Percentiles rank a stretch among this genome's conserved stretches.
phyloP scores from a whole-genome alignment of 2,329 filamentous ascomycete species.

The Periconia digitata region DNA sequence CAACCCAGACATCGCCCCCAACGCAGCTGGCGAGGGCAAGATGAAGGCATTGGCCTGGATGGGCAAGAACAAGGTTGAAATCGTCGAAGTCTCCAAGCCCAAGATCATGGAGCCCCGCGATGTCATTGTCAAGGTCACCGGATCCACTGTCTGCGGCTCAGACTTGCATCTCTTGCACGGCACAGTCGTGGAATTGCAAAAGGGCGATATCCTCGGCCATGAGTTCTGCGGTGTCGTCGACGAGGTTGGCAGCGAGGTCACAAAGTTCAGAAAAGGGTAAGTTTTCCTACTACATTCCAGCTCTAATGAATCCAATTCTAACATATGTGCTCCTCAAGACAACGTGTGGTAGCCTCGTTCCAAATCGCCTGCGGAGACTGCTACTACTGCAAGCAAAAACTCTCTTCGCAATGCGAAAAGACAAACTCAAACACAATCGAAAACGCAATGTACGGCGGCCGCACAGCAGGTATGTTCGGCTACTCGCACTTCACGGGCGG shows the following conservation, averaged over 20 bases:
- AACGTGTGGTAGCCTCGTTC: slow-evolving; percentile 79
- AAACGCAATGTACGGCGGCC: slow-evolving; percentile 76
- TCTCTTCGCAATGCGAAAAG: slow-evolving; percentile 76
- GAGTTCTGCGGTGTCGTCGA: slow-evolving; percentile 57
- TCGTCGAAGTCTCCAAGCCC: slow-evolving; percentile 70
- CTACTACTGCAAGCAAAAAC: slow-evolving; percentile 76
- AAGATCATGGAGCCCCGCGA: slow-evolving; percentile 72
- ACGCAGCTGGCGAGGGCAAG: slow-evolving; percentile 55
- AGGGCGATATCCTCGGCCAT: slow-evolving; percentile 56
- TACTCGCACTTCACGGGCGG: slow-evolving; percentile 76
- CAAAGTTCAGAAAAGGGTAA: slow-evolving; percentile 46
- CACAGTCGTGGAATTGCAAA: slow-evolving; percentile 51
- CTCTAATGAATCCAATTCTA: slow-evolving; percentile 8
- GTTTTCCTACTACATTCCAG: slow-evolving; percentile 6
- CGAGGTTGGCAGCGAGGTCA: slow-evolving; percentile 47
- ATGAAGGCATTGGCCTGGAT: slow-evolving; percentile 86
- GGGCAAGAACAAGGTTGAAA: slow-evolving; percentile 75
- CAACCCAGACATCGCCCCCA: slow-evolving; percentile 54
- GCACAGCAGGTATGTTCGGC: slow-evolving; percentile 67
- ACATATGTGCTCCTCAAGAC: slow-evolving; percentile 31
- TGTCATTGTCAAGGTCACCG: slow-evolving; percentile 78
- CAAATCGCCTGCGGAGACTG: slow-evolving; percentile 75
- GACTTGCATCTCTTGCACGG: slow-evolving; percentile 60
- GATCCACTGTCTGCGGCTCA: slow-evolving; percentile 63
- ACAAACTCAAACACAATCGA: slow-evolving; percentile 74